Conservation (phyloP, 2,329 filamentous ascomycete species). For the Periconia sp. region DNA sequence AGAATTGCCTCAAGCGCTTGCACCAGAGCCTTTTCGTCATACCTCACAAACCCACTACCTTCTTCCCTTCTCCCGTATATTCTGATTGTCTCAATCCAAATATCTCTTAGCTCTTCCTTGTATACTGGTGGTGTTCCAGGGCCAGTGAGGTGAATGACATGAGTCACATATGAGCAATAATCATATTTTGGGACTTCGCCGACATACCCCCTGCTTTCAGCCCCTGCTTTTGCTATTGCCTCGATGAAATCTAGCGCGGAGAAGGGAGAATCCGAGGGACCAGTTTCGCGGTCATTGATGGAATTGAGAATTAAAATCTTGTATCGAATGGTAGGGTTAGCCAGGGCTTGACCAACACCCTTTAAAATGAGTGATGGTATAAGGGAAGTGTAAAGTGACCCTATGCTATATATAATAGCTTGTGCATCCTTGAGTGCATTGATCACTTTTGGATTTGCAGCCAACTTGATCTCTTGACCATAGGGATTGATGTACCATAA, state of each 20-base stretch:
- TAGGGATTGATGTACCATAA: conserved; percentile 99
- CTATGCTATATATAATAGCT: conserved; percentile 86
- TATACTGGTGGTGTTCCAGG: conserved; percentile 71
- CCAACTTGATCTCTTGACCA: conserved; percentile 89
- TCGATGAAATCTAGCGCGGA: conserved; percentile 79
- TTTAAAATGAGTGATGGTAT: conserved; percentile 79
- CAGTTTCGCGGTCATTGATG: conserved; percentile 82
- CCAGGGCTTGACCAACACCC: conserved; percentile 69
- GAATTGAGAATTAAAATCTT: conserved; percentile 88
- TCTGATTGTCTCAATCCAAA: conserved; percentile 77
- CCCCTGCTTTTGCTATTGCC: conserved; percentile 69
- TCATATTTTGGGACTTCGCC: conserved; percentile 40
- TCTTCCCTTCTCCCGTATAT: conserved; percentile 71
- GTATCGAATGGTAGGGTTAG: conserved; percentile 56
- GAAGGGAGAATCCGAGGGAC: conserved; percentile 65
- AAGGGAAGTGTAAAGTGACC: conserved; percentile 89
- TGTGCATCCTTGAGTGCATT: conserved; percentile 65
- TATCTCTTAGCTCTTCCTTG: conserved; percentile 58
- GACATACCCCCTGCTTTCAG: conserved; percentile 52
- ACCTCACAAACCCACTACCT: conserved; percentile 60
- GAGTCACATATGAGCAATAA: conserved; percentile 74
- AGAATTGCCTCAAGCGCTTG: conserved; percentile 78
- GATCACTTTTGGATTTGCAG: conserved; percentile 79
- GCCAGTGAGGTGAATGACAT: conserved; percentile 78
- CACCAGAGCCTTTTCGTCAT: conserved; percentile 73